Conservation (phyloP, 2,329 filamentous ascomycete genomes). For the Aphanocladium album region DNA sequence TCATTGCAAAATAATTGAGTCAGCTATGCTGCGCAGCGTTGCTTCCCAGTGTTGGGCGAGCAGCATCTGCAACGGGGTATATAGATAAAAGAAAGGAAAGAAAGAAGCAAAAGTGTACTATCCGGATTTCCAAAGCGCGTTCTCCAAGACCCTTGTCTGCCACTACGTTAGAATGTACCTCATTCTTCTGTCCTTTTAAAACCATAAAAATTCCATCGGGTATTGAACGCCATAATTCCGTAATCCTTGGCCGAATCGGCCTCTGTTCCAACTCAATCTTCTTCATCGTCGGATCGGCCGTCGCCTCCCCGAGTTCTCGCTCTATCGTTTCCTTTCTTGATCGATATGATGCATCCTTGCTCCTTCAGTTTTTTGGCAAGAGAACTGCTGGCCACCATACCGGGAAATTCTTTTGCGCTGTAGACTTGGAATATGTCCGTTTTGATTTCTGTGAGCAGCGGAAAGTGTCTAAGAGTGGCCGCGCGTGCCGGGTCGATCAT, state of each 20-base stretch:
- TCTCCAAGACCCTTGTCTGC: background rate
- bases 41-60: background rate
- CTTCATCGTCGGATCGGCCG: conserved; percentile 10
- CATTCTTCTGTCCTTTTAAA: background rate
- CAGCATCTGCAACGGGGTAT: conserved; percentile 4
- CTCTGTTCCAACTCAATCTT: background rate
- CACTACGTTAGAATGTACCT: background rate
- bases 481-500: conserved; percentile 59
- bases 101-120: background rate
- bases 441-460: conserved; percentile 47
- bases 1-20: background rate
- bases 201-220: background rate
- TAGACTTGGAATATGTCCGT: conserved; percentile 75
- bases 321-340: conserved; percentile 75
- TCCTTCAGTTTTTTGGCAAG: conserved; percentile 70
- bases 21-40: background rate
- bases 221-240: background rate
- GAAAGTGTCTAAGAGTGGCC: conserved; percentile 41
- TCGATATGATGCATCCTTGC: conserved; percentile 78
- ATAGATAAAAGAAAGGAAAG: conserved; percentile 4
- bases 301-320: background rate
- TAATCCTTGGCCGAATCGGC: background rate
- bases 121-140: background rate
- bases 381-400: conserved; percentile 72
- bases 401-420: conserved; percentile 80